Percentiles rank a stretch among this genome's conserved stretches.
Evolutionary conservation across 1,284 basidiomycete species (phyloP).

Genomic region (Rhodotorula sp.): DNA sequence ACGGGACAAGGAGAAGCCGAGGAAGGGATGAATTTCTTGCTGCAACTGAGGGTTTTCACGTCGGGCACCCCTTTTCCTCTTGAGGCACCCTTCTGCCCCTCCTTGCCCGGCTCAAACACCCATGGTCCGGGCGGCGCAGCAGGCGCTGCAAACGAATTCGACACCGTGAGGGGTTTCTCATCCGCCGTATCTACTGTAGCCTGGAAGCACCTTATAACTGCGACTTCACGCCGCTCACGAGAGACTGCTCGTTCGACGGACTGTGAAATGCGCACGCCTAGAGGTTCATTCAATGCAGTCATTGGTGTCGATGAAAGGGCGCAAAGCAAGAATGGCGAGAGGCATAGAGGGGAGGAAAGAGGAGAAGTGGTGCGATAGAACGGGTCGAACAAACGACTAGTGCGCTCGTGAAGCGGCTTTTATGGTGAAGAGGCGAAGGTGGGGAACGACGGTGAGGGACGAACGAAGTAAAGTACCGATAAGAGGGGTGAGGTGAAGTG

Average conservation of each 20-base stretch:
- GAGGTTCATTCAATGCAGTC: too few species aligned
- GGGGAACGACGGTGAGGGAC: neutral
- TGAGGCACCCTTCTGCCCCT: neutral
- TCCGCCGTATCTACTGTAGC: conserved; percentile 1
- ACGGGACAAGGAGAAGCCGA: too few species aligned
- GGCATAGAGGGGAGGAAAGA: too few species aligned
- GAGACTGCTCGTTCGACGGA: neutral
- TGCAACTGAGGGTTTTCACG: neutral
- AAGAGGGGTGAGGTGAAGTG: neutral
- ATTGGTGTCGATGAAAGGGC: too few species aligned
- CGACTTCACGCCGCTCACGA: neutral
- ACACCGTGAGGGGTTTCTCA: conserved; percentile 17
- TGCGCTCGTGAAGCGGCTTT: neutral
- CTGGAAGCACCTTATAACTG: conserved; percentile 32
- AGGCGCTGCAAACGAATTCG: conserved; percentile 10
- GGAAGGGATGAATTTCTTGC: too few species aligned
- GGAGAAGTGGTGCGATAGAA: too few species aligned
- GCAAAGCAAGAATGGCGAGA: neutral
- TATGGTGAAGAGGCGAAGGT: too few species aligned
- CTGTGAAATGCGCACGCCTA: too few species aligned
- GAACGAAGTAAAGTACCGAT: neutral
- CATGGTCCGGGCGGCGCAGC: neutral
- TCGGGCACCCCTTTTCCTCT: too few species aligned
- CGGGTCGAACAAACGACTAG: neutral
- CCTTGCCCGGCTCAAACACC: neutral